These are phyloP conservation scores for Sporothrix sp. DNA, from an alignment of 2,329 filamentous ascomycete species.

Conservation along the genomic window DNA sequence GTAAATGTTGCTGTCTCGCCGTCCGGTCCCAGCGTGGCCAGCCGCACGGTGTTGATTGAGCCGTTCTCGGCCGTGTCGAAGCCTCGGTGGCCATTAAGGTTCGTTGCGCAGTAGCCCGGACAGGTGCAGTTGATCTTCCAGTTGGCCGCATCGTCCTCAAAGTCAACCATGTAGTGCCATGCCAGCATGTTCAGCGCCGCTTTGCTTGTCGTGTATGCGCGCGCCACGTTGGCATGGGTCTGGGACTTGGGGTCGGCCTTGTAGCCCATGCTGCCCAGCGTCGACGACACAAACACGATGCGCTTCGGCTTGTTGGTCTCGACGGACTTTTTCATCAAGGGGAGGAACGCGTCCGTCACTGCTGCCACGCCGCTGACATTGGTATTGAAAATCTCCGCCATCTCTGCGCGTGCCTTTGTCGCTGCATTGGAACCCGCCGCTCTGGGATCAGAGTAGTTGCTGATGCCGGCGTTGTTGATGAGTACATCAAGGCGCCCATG, in stretches of 20 bases:
- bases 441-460: background rate
- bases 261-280: constrained; percentile 17
- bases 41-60: constrained; percentile 23
- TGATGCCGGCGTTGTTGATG: constrained; percentile 25
- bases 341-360: constrained; percentile 25
- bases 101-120: constrained; percentile 28
- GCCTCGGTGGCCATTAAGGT: constrained; percentile 19
- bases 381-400: constrained; percentile 6
- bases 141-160: constrained; percentile 22
- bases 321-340: constrained; percentile 25
- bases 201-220: constrained; percentile 22
- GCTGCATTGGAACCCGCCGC: background rate
- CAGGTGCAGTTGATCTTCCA: constrained; percentile 29
- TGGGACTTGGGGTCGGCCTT: constrained; percentile 14
- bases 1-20: constrained; percentile 25
- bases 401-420: background rate
- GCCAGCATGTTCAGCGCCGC: constrained; percentile 24
- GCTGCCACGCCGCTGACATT: constrained; percentile 22
- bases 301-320: constrained; percentile 15
- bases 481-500: constrained; percentile 28
- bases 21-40: constrained; percentile 24
- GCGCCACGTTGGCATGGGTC: constrained; percentile 11
- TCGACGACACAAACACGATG: constrained; percentile 22
- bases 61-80: constrained; percentile 21
- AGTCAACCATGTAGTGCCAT: constrained; percentile 22